Evolutionary conservation across 1,284 basidiomycete species (phyloP).

Genomic region (Thecaphora thlaspeos): DNA sequence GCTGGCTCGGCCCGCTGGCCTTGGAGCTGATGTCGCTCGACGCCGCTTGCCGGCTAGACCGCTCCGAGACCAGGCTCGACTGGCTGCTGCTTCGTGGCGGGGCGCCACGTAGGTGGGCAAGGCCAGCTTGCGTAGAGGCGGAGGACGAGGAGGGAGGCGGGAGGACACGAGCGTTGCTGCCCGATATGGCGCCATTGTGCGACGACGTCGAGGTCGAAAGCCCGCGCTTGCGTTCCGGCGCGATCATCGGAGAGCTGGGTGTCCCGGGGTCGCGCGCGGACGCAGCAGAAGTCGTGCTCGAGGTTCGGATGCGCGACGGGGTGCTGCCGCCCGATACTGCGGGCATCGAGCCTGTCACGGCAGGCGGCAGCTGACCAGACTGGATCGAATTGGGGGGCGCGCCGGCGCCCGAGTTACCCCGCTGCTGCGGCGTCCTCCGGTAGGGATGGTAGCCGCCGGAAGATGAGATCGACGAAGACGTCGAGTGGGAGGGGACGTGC

Average conservation of each 20-base stretch:
- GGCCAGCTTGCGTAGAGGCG: conserved; percentile 24
- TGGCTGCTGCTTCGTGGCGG: conserved; percentile 33
- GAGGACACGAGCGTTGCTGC: too few relatives aligned
- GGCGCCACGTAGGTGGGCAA: conserved; percentile 26
- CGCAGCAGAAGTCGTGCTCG: conserved; percentile 30
- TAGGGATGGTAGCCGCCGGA: conserved; percentile 48
- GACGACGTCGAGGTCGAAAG: conserved; percentile 13
- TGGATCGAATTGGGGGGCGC: conserved; percentile 4
- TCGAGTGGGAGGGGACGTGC: conserved; percentile 16
- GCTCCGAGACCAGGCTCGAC: conserved; percentile 21
- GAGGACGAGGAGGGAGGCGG: too few relatives aligned
- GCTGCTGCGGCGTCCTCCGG: conserved; percentile 35
- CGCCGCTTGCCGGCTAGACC: conserved; percentile 13
- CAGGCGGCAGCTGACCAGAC: conserved; percentile 5
- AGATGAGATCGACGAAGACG: conserved; percentile 26
- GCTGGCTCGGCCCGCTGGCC: conserved; percentile 2
- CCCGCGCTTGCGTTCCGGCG: conserved; percentile 27
- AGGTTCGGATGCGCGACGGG: conserved; percentile 30
- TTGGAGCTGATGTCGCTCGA: neutral
- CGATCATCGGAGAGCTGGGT: conserved; percentile 31
- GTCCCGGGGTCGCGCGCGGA: conserved; percentile 30
- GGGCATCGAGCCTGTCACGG: too few relatives aligned
- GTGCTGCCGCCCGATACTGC: too few relatives aligned
- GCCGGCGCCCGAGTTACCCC: conserved; percentile 32
- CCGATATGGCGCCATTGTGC: too few relatives aligned